Evolutionary conservation across 495 filamentous ascomycete genomes (phyloP), one percentile per base, ranked within the genome.

Genomic region (Hypoxylon fuscum): DNA sequence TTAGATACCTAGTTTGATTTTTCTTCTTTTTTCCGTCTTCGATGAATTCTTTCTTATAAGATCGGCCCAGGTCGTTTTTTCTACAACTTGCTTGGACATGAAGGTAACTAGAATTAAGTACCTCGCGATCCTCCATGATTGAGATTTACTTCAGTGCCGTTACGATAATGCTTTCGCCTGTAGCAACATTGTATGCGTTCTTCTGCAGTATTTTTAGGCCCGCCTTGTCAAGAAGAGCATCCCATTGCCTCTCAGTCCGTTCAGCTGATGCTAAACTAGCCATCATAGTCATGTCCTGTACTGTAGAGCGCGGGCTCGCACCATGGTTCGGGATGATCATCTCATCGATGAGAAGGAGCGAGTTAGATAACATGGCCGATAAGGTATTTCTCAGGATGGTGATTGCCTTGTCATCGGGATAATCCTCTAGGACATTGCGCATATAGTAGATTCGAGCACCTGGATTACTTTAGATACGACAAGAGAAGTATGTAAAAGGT

Each of bases 281-380:
- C 76, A 79, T 79, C 48, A 80, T 76, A 2, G 51, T 68, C 7
- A 81, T 48, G 59, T 79, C 79, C 5, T 70, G 51, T 45, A 58
- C 47, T 2, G 64, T 46, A 9, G 56, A 41, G 8, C 64, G 41
- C 10, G n/a, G 15, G 34, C 59, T 42, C 2, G 72, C 42, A 38
- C 49, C 17, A 22, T 29, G 5, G 27, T 79, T 72, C 3, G 63
- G 70, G 0, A 80, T 32, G 8, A 77, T 55, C 62, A 77, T 77
- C 62, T 76, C 77, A 59, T 81, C 77, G 51, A 80, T 70, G 12
- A 79, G 49, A 21, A 81, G 64, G 1, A 70, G 41, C 2, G 76
- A 78, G 50, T 78, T 71, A 0, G 66, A 27, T 14, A 53, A 56
- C 68, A 81, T 74, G 6, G 72, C 77, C 1, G 60, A 14, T 12